These are phyloP conservation scores for Emergomyces orientalis DNA, from an alignment of 2,329 filamentous ascomycete species.

Conservation along the genomic window DNA sequence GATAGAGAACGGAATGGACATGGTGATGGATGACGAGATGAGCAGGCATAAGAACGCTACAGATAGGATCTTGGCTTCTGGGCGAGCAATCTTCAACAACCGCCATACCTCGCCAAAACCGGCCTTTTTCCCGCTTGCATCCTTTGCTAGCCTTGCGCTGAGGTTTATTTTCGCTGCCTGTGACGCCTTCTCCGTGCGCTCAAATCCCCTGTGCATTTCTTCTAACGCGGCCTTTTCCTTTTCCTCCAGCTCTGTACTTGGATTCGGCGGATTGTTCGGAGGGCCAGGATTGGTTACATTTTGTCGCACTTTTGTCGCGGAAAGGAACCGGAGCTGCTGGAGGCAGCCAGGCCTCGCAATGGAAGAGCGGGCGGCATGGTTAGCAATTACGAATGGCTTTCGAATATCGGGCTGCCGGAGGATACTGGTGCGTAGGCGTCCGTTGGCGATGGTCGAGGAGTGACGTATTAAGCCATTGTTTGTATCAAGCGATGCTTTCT, in stretches of 20 bases:
- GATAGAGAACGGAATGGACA: conserved; percentile 94
- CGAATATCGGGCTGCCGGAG: conserved; percentile 10
- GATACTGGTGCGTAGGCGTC: conserved; percentile 9
- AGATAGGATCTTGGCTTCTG: conserved; percentile 68
- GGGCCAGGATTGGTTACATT: not conserved
- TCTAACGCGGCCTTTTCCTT: conserved; percentile 31
- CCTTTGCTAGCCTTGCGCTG: conserved; percentile 76
- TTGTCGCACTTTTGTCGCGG: conserved; percentile 17
- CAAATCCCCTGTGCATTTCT: conserved; percentile 52
- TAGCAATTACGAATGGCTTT: conserved; percentile 14
- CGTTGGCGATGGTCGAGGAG: conserved; percentile 20
- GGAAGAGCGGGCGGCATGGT: conserved; percentile 12
- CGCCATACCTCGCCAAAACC: conserved; percentile 72
- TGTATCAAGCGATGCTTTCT: not conserved
- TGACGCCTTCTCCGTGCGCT: conserved; percentile 70
- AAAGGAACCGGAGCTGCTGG: conserved; percentile 23
- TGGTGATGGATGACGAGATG: conserved; percentile 83
- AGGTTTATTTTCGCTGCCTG: conserved; percentile 85
- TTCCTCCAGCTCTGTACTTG: conserved; percentile 13
- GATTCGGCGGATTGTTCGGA: not conserved
- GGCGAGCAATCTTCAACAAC: conserved; percentile 77
- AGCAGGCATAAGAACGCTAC: conserved; percentile 77
- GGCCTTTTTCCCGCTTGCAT: conserved; percentile 45
- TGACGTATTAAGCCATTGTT: conserved; percentile 16
- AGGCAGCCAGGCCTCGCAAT: conserved; percentile 9